These are phyloP conservation scores for Fallopia convolvulus DNA, from an alignment of 148 eudicot genomes.

Conservation along the genomic window DNA sequence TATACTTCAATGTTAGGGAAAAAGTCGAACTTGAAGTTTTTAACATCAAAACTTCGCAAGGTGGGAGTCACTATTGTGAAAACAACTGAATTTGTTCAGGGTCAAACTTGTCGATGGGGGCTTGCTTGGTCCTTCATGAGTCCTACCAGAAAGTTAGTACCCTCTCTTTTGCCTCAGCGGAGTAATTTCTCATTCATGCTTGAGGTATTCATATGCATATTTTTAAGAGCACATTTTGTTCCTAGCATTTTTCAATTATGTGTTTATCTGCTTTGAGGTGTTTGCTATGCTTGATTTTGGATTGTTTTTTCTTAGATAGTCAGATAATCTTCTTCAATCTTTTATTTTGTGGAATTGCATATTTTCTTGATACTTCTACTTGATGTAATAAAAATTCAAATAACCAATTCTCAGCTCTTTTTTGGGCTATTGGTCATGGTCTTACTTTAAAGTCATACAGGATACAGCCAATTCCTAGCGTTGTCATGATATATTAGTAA, in stretches of 20 bases:
- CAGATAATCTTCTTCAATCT: background rate
- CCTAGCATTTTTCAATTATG: background rate
- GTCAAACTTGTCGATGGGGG: constrained; percentile 92
- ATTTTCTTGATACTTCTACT: background rate
- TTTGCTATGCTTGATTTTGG: background rate
- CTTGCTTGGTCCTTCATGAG: constrained; percentile 89
- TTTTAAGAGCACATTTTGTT: background rate
- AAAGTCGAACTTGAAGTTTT: constrained; percentile 63
- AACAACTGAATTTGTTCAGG: constrained; percentile 97
- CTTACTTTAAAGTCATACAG: background rate
- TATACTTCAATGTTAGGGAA: constrained; percentile 94
- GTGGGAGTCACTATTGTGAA: constrained; percentile 81
- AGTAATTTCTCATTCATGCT: constrained; percentile 61
- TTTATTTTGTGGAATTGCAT: background rate
- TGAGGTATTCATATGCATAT: constrained; percentile 42
- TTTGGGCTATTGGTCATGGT: background rate
- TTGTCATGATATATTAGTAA: background rate
- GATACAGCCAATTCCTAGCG: background rate
- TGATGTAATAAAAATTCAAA: background rate
- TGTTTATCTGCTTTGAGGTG: background rate
- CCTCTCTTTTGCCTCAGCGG: constrained; percentile 31
- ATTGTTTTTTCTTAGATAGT: background rate
- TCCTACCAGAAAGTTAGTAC: constrained; percentile 35
- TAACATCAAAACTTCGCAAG: constrained; percentile 60
- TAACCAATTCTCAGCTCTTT: background rate